Evolutionary conservation across 306 rosid species (phyloP), one percentile per base, ranked within the genome.

Genomic region (Astragalus membranaceus): DNA sequence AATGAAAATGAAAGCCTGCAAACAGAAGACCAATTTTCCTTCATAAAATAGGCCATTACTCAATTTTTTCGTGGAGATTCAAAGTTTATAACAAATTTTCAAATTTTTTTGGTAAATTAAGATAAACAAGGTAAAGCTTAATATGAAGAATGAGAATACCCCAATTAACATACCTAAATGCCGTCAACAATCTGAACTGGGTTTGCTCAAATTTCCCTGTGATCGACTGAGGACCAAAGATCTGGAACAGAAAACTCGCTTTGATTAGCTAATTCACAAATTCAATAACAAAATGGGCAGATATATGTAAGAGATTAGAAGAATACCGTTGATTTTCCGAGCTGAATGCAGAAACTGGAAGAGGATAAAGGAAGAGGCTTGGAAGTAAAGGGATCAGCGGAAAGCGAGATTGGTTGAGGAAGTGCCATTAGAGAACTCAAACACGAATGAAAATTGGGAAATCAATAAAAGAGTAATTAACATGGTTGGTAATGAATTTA

Each of bases 391-490:
- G 78, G 78, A 71, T 74, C 79, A 61, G 68, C 37, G 0, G 92
- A 84, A 72, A 85, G 51, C 8, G 92, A 82, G 70, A 70, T 53
- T 13, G 84, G 69, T 0, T 82, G n/a, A 65, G 79, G 77, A 81
- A 50, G 15, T 13, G 97, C 97, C 97, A 94, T 94, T 53, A 77
- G 72, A 81, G 81, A 72, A 63, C 20, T 54, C 26, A 3, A 46
- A 73, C 16, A 44, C 8, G 33, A 69, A 52, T 0, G 48, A 30
- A 16, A 35, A 59, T 30, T 26, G 72, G 37, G 69, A 39, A 66
- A 7, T 62, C 64, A 77, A 78, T 3, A 76, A 81, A 74, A 52
- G 58, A 26, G 69, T 20, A 83, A 78, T 48, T 4, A 20, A 61
- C 67, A 42, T 75, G 49, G 64, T 64, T 8, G 60, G 14, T 20